Evolutionary conservation across 2,329 filamentous ascomycete species (phyloP).

Genomic region (Grosmannia huntii): DNA sequence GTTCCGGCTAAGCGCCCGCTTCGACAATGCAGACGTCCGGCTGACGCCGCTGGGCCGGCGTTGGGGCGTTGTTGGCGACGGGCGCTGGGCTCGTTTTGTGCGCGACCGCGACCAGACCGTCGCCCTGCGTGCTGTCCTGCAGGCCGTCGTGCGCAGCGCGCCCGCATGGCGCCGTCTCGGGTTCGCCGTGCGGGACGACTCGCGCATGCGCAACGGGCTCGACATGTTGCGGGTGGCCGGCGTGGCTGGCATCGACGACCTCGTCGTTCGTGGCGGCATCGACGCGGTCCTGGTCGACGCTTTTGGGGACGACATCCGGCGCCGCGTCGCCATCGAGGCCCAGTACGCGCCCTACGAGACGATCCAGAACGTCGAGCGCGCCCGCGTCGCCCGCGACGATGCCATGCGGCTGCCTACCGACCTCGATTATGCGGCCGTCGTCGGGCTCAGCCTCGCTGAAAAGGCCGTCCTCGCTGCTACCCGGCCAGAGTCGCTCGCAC

Average conservation of each 20-base stretch:
- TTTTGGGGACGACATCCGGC: slow-evolving; percentile 46
- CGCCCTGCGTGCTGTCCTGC: slow-evolving; percentile 49
- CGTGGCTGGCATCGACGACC: slow-evolving; percentile 36
- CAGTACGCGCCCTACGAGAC: slow-evolving; percentile 77
- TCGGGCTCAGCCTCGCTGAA: slow-evolving; percentile 70
- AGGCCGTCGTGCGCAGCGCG: slow-evolving; percentile 1
- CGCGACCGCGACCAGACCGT: slow-evolving; percentile 55
- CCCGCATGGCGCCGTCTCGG: slow-evolving; percentile 19
- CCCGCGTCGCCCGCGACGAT: slow-evolving; percentile 65
- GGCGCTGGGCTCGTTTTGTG: slow-evolving; percentile 59
- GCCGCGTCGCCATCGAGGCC: slow-evolving; percentile 68
- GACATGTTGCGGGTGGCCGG: slow-evolving; percentile 62
- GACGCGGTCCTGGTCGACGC: slow-evolving; percentile 19
- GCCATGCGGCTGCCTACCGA: slow-evolving; percentile 56
- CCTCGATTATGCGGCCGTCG: slow-evolving; percentile 62
- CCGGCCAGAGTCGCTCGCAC: slow-evolving; percentile 72
- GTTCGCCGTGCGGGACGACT: slow-evolving; percentile 18
- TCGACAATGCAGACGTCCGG: slow-evolving; percentile 86
- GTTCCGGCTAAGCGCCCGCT: slow-evolving; percentile 81
- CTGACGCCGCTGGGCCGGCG: slow-evolving; percentile 66
- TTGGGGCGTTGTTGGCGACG: slow-evolving; percentile 67
- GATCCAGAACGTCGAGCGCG: slow-evolving; percentile 54
- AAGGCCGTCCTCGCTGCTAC: slow-evolving; percentile 55
- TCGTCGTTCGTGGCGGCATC: slow-evolving; percentile 45
- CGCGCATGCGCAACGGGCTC: slow-evolving; percentile 54